phyloP scores from a whole-genome alignment of 768 basidiomycete species.

The Amyloporia xantha region DNA sequence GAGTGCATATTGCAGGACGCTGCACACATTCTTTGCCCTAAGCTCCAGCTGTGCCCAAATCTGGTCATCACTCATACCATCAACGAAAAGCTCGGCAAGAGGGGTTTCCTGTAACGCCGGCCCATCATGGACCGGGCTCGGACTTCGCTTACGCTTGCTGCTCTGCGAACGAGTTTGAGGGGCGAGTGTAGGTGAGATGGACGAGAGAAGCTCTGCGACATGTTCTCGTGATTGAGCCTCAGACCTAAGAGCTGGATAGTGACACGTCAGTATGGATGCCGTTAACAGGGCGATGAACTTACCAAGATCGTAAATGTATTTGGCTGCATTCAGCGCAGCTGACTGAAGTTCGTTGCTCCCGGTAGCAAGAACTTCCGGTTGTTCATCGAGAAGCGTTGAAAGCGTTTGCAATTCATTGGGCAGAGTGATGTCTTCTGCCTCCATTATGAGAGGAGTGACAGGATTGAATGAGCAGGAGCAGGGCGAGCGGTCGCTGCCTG shows the following conservation, averaged over 20 bases:
- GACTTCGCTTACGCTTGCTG: constrained; percentile 36
- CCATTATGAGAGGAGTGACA: not conserved
- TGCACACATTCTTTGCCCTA: constrained; percentile 60
- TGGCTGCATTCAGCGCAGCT: constrained; percentile 60
- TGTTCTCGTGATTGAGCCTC: constrained; percentile 61
- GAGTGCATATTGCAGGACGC: constrained; percentile 58
- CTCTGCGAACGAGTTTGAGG: constrained; percentile 73
- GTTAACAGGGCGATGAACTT: constrained; percentile 20
- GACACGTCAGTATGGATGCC: not conserved
- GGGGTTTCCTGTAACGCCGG: constrained; percentile 55
- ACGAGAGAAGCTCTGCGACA: constrained; percentile 58
- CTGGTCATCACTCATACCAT: constrained; percentile 80
- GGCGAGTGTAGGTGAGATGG: constrained; percentile 58
- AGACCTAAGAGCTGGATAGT: constrained; percentile 55
- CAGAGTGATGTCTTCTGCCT: constrained; percentile 13
- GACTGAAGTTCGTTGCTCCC: constrained; percentile 47
- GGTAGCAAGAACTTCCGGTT: constrained; percentile 47
- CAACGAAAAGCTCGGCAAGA: constrained; percentile 62
- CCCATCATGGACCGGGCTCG: constrained; percentile 20
- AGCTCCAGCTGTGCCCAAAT: constrained; percentile 94
- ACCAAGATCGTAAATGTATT: constrained; percentile 76
- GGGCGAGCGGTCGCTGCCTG: not conserved
- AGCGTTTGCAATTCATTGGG: constrained; percentile 42
- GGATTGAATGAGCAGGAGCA: not conserved
- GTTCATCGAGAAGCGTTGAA: constrained; percentile 47